A percentile compares a stretch with the other conserved stretches of the same genome.
Conservation (phyloP, 2,329 filamentous ascomycete genomes). For the Fonsecaea pedrosoi region DNA sequence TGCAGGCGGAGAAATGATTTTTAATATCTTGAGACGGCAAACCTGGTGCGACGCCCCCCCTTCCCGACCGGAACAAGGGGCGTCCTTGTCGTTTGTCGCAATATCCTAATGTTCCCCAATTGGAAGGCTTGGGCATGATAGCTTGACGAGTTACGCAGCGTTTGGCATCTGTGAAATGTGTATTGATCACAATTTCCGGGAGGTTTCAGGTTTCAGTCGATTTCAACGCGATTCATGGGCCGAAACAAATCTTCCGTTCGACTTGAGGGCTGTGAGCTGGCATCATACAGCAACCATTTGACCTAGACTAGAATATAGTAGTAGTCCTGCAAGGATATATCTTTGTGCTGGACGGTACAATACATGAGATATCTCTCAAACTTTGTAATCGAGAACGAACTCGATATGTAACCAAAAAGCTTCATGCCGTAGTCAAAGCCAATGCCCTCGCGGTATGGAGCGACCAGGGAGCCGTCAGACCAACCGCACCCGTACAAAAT, state of each 20-base stretch:
- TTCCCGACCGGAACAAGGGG: not conserved
- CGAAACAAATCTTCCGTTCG: not conserved
- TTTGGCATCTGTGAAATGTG: slow-evolving; percentile 36
- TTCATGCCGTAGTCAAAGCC: not conserved
- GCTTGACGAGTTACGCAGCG: slow-evolving; percentile 36
- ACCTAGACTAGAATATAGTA: slow-evolving; percentile 33
- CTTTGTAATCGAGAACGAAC: not conserved
- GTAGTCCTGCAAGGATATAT: slow-evolving; percentile 3
- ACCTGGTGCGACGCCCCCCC: not conserved
- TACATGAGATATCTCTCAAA: not conserved
- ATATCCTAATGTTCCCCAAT: slow-evolving; percentile 8
- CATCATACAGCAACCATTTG: slow-evolving; percentile 18
- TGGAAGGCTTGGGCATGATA: slow-evolving; percentile 15
- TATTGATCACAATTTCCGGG: slow-evolving; percentile 15
- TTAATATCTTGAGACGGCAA: slow-evolving; percentile 5
- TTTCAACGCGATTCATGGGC: slow-evolving; percentile 13
- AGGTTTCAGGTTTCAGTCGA: slow-evolving; percentile 16
- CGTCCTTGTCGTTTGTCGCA: slow-evolving; percentile 11
- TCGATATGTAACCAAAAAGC: not conserved
- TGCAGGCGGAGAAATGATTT: slow-evolving; percentile 1
- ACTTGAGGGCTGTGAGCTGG: slow-evolving; percentile 24
- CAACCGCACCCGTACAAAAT: not conserved
- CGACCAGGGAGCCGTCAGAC: not conserved
- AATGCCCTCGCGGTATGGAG: not conserved
- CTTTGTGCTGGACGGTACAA: slow-evolving; percentile 3